Evolutionary conservation across 495 filamentous ascomycete genomes (phyloP).

Genomic region (Neurospora sp.): DNA sequence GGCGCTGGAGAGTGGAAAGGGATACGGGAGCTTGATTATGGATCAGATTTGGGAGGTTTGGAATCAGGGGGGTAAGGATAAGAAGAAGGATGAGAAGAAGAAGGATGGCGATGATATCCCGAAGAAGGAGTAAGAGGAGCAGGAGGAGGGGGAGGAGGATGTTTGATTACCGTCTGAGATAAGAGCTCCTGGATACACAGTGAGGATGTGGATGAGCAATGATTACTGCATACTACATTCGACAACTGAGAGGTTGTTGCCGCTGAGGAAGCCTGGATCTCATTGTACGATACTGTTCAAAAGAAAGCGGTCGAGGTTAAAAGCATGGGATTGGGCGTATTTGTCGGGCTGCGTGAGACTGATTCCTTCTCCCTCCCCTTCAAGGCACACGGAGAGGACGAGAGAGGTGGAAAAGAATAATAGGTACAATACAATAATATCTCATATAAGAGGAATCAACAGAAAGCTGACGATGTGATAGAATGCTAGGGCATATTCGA

Average conservation of each 20-base stretch:
- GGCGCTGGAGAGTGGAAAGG: constrained; percentile 65
- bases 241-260: not conserved
- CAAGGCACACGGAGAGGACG: not conserved
- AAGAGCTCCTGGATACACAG: not conserved
- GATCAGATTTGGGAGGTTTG: constrained; percentile 81
- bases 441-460: not conserved
- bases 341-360: not conserved
- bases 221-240: not conserved
- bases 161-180: not conserved
- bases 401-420: not conserved
- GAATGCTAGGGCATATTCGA: not conserved
- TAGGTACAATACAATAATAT: not conserved
- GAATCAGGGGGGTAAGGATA: constrained; percentile 32
- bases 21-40: constrained; percentile 71
- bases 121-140: constrained; percentile 9
- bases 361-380: not conserved
- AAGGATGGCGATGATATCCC: not conserved
- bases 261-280: not conserved
- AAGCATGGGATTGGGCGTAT: not conserved
- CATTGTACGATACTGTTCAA: not conserved
- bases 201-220: not conserved
- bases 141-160: not conserved
- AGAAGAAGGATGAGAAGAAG: constrained; percentile 15
- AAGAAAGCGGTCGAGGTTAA: not conserved
- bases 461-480: not conserved